Percentiles rank a stretch among this genome's conserved stretches.
phyloP scores from a whole-genome alignment of 305 asterid genomes.

The Solanum hybrid region DNA sequence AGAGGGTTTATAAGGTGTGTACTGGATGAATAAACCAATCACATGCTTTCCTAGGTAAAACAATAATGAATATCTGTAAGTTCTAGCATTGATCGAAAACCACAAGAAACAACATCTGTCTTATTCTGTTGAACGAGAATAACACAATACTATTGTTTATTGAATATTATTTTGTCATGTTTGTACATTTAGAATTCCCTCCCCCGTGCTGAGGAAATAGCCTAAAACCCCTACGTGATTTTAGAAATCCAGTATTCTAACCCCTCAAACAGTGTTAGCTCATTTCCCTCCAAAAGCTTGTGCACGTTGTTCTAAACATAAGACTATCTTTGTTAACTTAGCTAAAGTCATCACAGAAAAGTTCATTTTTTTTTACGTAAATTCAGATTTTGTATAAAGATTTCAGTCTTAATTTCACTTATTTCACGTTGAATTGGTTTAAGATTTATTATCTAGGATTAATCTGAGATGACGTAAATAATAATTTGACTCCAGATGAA shows the following conservation, averaged over 20 bases:
- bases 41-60: constrained; percentile 68
- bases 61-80: constrained; percentile 12
- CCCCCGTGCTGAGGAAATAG: neutral
- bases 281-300: neutral
- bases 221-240: neutral
- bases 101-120: neutral
- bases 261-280: neutral
- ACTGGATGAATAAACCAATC: constrained; percentile 81
- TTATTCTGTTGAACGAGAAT: neutral
- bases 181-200: neutral
- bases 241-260: neutral
- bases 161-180: neutral
- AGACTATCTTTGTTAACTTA: neutral
- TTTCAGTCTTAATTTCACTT: neutral
- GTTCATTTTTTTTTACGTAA: neutral
- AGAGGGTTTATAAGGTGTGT: constrained; percentile 85
- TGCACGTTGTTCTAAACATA: neutral
- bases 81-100: neutral
- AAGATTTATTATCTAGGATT: neutral
- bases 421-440: neutral
- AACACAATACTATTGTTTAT: neutral
- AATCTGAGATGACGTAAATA: neutral
- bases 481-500: neutral
- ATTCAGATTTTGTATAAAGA: neutral
- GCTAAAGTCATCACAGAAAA: neutral